These are phyloP conservation scores for Dryas integrifolia DNA, from an alignment of 331 rosid genomes.

Conservation along the genomic window DNA sequence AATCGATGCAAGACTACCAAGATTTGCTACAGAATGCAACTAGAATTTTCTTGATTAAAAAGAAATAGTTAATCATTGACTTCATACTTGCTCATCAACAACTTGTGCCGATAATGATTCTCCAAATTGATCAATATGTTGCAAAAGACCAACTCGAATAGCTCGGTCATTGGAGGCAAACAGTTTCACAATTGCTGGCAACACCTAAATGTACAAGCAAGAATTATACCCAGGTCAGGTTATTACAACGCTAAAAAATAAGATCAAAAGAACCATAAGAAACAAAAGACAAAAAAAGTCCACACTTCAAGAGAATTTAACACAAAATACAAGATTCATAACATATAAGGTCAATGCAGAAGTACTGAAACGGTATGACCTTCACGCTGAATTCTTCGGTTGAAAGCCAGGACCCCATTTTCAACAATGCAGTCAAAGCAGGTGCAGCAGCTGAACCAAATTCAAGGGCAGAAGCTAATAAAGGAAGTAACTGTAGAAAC, in stretches of 20 bases:
- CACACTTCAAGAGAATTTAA: slow-evolving; percentile 1
- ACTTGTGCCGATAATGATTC: slow-evolving; percentile 73
- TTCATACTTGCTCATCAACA: slow-evolving; percentile 80
- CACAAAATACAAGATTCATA: not conserved
- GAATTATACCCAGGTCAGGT: slow-evolving; percentile 23
- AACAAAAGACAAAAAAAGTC: not conserved
- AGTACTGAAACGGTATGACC: slow-evolving; percentile 45
- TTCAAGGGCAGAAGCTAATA: slow-evolving; percentile 97
- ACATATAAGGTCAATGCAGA: slow-evolving; percentile 11
- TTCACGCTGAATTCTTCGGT: slow-evolving; percentile 75
- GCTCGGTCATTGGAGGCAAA: slow-evolving; percentile 92
- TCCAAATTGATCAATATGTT: slow-evolving; percentile 87
- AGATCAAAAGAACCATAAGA: slow-evolving; percentile 1
- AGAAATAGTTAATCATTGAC: slow-evolving; percentile 17
- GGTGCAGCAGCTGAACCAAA: slow-evolving; percentile 99
- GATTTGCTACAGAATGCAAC: slow-evolving; percentile 8
- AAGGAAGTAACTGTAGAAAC: slow-evolving; percentile 82
- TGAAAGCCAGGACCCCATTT: slow-evolving; percentile 95
- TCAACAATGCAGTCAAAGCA: slow-evolving; percentile 90
- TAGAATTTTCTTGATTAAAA: slow-evolving; percentile 18
- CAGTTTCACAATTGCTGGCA: slow-evolving; percentile 81
- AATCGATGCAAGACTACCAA: not conserved
- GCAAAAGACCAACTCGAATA: slow-evolving; percentile 75
- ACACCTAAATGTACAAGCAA: slow-evolving; percentile 47
- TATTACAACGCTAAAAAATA: slow-evolving; percentile 20